These are phyloP conservation scores for Simmondsia chinensis DNA, from an alignment of 148 eudicot genomes.

Conservation along the genomic window DNA sequence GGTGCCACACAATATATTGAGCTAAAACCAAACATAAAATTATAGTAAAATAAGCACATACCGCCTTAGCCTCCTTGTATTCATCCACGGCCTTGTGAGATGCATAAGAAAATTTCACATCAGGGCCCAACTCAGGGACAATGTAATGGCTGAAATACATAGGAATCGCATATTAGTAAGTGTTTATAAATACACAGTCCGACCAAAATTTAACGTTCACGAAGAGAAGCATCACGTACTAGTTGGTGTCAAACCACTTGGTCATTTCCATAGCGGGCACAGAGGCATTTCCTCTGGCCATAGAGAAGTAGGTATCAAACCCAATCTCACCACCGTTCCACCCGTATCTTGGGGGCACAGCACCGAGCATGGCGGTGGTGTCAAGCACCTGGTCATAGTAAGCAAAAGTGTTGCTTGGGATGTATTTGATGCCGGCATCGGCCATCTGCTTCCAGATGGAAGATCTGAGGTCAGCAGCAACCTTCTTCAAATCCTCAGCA, in stretches of 20 bases:
- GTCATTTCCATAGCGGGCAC: conserved; percentile 97
- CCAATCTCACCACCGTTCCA: conserved; percentile 76
- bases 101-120: conserved; percentile 56
- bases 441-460: conserved; percentile 94
- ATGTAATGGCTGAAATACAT: conserved; percentile 60
- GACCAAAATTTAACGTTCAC: not conserved
- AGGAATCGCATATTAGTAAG: conserved; percentile 4
- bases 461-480: conserved; percentile 55
- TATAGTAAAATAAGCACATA: conserved; percentile 38
- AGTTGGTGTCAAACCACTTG: conserved; percentile 98
- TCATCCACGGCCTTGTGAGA: conserved; percentile 80
- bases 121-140: conserved; percentile 89
- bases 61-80: conserved; percentile 77
- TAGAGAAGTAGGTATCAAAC: conserved; percentile 70
- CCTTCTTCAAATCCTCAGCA: conserved; percentile 76
- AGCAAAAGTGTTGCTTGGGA: conserved; percentile 84
- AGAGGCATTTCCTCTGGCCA: conserved; percentile 89
- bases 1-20: no score
- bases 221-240: conserved; percentile 38
- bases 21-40: no score
- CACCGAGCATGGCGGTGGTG: conserved; percentile 84
- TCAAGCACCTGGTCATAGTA: conserved; percentile 80
- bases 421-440: conserved; percentile 65
- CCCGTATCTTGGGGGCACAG: conserved; percentile 70
- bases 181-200: no score